Base-by-base conservation (phyloP, 1,284 basidiomycete species). In the Earliella scabrosa region DNA sequence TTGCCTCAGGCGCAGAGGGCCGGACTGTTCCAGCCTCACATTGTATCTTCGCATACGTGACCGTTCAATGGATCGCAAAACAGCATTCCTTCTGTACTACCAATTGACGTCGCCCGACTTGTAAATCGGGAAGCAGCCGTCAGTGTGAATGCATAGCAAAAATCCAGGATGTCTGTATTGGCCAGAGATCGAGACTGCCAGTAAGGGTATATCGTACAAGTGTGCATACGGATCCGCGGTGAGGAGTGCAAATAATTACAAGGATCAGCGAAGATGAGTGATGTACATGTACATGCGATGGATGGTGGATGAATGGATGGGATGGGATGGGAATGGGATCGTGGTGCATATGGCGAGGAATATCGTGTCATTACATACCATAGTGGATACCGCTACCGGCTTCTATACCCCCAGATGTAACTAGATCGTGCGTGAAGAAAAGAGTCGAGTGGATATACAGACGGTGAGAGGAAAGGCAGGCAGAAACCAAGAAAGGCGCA, bases 281-380 rank as follows among this genome's bases (percentile, higher is more conserved):
- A 50, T 59, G 45, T 53, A 57, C 52, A 60, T 55, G 45, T 36
- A 13, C 29, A 31, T 7, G 7, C 7, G 29, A 31, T 31, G 29
- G 29, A 13, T 31, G 6, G 13, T 31, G 29, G 29, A 31, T 31
- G 29, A 13, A 31, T 41, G 21, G 21, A 41, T 41, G 11, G 39
- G 11, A 16, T 5, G 10, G 21, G 36, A 9, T 8, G 18, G 6
- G 36, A 7, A 6, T 16, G 36, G 18, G 36, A 39, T 39, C 50
- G 36, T n/a, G 50, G 45, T 39, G 39, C 43, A n/a, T 53, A 26
- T 10, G 21, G 35, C 13, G 26, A 29, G 10, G 35, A 24, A 59
- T 49, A 52, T 51, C 35, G 46, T 46, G 52, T n/a, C 10, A 62
- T 57, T 62, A 59, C 54, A 56, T 59, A 57, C 54, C 54, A 40